Evolutionary conservation across 805 yeast genomes (phyloP).

Genomic region (Wickerhamiella dianesei): DNA sequence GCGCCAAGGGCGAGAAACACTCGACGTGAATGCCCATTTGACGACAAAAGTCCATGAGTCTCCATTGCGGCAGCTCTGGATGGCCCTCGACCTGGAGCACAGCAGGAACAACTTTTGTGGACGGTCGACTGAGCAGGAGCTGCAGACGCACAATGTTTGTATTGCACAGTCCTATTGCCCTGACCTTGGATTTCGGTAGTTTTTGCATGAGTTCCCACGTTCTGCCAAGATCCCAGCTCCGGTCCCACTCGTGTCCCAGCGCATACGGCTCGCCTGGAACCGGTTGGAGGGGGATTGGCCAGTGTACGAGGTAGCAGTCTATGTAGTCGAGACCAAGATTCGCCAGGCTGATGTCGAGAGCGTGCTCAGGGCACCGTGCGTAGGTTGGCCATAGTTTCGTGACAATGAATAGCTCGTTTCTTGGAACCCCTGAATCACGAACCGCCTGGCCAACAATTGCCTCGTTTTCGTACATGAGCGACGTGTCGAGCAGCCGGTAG

Average conservation of each 20-base stretch:
- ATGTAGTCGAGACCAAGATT: conserved; percentile 62
- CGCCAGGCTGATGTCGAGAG: conserved; percentile 44
- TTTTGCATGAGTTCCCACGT: conserved; percentile 56
- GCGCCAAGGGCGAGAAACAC: conserved; percentile 69
- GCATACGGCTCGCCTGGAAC: conserved; percentile 18
- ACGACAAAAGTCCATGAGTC: conserved; percentile 39
- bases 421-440: conserved; percentile 32
- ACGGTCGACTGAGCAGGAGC: conserved; percentile 29
- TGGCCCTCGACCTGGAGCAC: conserved; percentile 64
- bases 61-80: conserved; percentile 56
- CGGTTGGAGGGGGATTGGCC: conserved; percentile 42
- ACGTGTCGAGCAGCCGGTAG: conserved; percentile 40
- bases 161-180: conserved; percentile 64
- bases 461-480: conserved; percentile 28
- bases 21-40: conserved; percentile 30
- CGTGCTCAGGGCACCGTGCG: conserved; percentile 32
- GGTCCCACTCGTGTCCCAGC: conserved; percentile 16
- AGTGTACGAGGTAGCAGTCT: conserved; percentile 67
- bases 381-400: conserved; percentile 42
- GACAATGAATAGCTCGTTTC: conserved; percentile 54
- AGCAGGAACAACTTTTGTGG: conserved; percentile 45
- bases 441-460: conserved; percentile 38
- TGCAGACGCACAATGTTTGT: conserved; percentile 40
- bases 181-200: conserved; percentile 37
- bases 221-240: conserved; percentile 30